Evolutionary conservation across 192 early-diverging fungal species (phyloP).

Genomic region (Physocladia obscura): DNA sequence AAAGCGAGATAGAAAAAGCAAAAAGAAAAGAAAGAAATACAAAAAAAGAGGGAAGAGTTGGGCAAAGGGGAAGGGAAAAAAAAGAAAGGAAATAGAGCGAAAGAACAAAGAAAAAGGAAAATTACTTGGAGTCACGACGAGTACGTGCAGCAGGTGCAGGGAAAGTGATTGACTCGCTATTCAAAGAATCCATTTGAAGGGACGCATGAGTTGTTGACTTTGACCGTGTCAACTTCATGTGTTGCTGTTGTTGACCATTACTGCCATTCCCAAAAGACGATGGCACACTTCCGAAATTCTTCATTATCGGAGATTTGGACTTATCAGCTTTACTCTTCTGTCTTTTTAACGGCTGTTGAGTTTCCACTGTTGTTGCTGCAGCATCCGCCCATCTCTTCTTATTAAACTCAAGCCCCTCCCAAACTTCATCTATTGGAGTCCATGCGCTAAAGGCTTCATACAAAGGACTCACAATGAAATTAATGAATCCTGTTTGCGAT

Average conservation of each 20-base stretch:
- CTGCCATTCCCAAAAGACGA: no score
- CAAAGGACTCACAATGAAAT: slow-evolving; percentile 56
- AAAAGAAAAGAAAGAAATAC: neutral
- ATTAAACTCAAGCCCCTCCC: slow-evolving; percentile 36
- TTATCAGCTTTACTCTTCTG: no score
- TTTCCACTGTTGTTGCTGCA: neutral
- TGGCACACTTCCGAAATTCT: no score
- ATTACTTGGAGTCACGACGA: slow-evolving; percentile 3
- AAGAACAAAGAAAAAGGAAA: neutral
- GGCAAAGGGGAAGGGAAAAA: neutral
- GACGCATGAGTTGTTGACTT: slow-evolving; percentile 18
- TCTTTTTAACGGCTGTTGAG: no score
- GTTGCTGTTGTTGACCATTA: neutral
- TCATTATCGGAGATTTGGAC: no score
- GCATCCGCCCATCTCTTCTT: slow-evolving; percentile 24
- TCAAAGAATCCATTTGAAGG: neutral
- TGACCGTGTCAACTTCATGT: slow-evolving; percentile 14
- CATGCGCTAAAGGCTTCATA: slow-evolving; percentile 48
- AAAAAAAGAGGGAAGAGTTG: neutral
- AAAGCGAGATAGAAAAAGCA: neutral
- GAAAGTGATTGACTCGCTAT: no score
- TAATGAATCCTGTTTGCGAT: slow-evolving; percentile 53
- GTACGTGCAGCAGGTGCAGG: neutral
- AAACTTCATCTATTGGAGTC: slow-evolving; percentile 36
- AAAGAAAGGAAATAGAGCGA: slow-evolving; percentile 2